Evolutionary conservation across 208 protist species (phyloP), one percentile per base, ranked within the genome.

Genomic region (Acanthamoeba lenticulata): DNA sequence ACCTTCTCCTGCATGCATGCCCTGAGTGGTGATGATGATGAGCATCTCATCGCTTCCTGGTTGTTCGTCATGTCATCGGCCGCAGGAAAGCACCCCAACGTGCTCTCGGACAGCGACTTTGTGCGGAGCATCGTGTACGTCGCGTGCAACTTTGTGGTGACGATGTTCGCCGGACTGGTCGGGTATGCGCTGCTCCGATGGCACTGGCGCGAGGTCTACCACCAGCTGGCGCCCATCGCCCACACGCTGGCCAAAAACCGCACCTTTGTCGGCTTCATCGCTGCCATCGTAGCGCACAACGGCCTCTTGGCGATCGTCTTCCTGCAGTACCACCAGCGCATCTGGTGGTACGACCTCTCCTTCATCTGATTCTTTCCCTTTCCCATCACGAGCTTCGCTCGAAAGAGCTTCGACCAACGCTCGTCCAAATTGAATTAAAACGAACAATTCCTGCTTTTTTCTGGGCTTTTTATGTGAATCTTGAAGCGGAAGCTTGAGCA

Each of bases 341-440:
- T 94, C 60, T 94, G 93, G 93, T 94, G 89, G 72, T 94, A 93
- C 89, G 47, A 94, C 45, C 52, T 94, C 32, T 45, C 38, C 36
- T 94, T 90, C 36, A 49, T 94, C 36, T 91, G 69, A 86, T 52
- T 27, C 19, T 24, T 21, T 60, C 52, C 17, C 52, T 60, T 21
- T 24, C 19, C 52, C 52, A 6, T 60, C 52, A 9, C 27, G 19
- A n/a, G 15, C 9, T 52, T 5, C 45, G 2, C 52, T 60, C 52
- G 52, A 60, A 60, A 60, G 52, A 60, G 52, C 27, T 60, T 60
- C 52, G 52, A 60, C 45, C 5, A 15, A 52, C 45, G n/a, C n/a
- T n/a, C n/a, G n/a, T n/a, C n/a, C n/a, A n/a, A n/a, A n/a, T n/a
- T n/a, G n/a, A n/a, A n/a, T n/a, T n/a, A n/a, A n/a, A n/a, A n/a